Evolutionary conservation across 2,329 filamentous ascomycete genomes (phyloP).

Genomic region (Trichoderma sp.): DNA sequence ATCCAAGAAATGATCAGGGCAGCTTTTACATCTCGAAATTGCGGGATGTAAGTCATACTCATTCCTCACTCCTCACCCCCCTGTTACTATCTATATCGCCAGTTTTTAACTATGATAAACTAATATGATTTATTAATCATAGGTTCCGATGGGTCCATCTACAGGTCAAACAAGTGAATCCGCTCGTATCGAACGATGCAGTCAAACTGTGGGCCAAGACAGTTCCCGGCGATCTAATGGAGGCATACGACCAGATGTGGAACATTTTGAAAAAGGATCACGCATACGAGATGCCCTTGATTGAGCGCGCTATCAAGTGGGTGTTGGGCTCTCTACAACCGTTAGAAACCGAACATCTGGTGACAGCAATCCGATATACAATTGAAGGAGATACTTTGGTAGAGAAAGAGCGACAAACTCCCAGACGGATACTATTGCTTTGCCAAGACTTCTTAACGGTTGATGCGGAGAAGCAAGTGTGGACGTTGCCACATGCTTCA

Average conservation of each 20-base stretch:
- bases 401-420: background rate
- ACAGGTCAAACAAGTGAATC: slow-evolving; percentile 18
- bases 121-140: background rate
- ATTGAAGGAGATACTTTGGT: background rate
- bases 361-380: slow-evolving; percentile 1
- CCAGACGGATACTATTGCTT: background rate
- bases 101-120: background rate
- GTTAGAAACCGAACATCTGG: background rate
- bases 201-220: slow-evolving; percentile 18
- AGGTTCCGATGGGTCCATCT: slow-evolving; percentile 26
- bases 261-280: background rate
- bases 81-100: background rate
- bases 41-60: background rate
- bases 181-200: background rate
- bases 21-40: background rate
- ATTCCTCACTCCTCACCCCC: too few species aligned
- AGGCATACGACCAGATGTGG: slow-evolving; percentile 22
- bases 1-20: background rate
- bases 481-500: slow-evolving; percentile 14
- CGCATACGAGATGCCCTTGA: background rate
- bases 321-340: background rate
- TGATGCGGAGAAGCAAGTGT: background rate
- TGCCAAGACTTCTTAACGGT: slow-evolving; percentile 12
- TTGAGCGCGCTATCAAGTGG: slow-evolving; percentile 9
- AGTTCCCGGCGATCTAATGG: slow-evolving; percentile 19